Conservation (phyloP, 305 asterid genomes). For the Ilex paraguariensis region DNA sequence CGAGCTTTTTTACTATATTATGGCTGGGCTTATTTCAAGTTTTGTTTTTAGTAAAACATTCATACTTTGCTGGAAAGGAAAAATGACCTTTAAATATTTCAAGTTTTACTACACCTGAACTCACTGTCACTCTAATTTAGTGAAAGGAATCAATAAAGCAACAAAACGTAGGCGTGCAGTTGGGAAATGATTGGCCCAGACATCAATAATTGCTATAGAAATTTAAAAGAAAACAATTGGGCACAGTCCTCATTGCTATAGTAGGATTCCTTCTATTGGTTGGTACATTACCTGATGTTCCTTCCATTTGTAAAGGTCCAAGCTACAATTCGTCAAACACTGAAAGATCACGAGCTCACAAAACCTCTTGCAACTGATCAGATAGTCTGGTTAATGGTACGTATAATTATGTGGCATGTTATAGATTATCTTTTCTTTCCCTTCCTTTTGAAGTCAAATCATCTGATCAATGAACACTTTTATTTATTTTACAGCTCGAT, state of each 20-base stretch:
- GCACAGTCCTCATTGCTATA: not conserved
- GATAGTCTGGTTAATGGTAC: slow-evolving; percentile 31
- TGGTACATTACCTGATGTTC: not conserved
- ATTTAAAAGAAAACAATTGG: not conserved
- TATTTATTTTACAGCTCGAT: too few species aligned
- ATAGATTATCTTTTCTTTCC: not conserved
- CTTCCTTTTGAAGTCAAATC: not conserved
- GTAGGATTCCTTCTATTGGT: not conserved
- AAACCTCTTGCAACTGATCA: slow-evolving; percentile 35
- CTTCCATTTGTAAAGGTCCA: slow-evolving; percentile 28
- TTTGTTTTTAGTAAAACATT: not conserved
- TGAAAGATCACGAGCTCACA: slow-evolving; percentile 27
- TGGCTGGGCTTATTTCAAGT: not conserved
- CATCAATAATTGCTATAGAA: not conserved
- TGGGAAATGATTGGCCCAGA: too few species aligned
- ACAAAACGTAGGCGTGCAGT: too few species aligned
- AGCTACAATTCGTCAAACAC: slow-evolving; percentile 21
- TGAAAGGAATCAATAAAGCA: too few species aligned
- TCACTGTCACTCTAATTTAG: too few species aligned
- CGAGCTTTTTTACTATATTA: too few species aligned
- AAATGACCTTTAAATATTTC: too few species aligned
- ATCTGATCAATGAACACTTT: not conserved
- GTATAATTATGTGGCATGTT: not conserved
- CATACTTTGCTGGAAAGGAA: too few species aligned
- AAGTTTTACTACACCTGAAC: too few species aligned